phyloP scores from a whole-genome alignment of 352 stramenopile species.

The Pythium monospermum region DNA sequence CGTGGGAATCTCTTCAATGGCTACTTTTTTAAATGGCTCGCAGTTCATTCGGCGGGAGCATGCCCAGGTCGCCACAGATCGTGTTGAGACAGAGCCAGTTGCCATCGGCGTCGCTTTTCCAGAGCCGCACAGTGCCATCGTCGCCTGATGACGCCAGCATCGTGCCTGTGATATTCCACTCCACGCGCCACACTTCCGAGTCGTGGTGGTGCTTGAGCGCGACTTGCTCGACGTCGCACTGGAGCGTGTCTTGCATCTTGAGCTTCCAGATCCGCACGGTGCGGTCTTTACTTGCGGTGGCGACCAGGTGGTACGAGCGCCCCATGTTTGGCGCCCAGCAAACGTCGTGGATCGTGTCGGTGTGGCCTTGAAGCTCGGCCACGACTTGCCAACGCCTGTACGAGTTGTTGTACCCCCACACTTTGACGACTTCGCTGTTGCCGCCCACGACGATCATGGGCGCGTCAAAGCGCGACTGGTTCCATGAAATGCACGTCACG shows the following conservation, averaged over 20 bases:
- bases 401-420: slow-evolving; percentile 91
- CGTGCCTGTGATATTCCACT: slow-evolving; percentile 97
- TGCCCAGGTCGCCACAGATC: slow-evolving; percentile 67
- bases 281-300: slow-evolving; percentile 89
- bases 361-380: slow-evolving; percentile 78
- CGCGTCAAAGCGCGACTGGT: slow-evolving; percentile 91
- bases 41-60: slow-evolving; percentile 26
- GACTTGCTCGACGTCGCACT: slow-evolving; percentile 68
- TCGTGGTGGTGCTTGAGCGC: slow-evolving; percentile 80
- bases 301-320: slow-evolving; percentile 90
- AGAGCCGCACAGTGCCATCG: slow-evolving; percentile 93
- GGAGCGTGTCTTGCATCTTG: slow-evolving; percentile 62
- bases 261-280: slow-evolving; percentile 87
- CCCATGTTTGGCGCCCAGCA: slow-evolving; percentile 96
- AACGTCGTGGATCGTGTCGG: slow-evolving; percentile 92
- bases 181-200: slow-evolving; percentile 92
- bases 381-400: slow-evolving; percentile 84
- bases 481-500: slow-evolving; percentile 93
- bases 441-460: slow-evolving; percentile 93
- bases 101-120: slow-evolving; percentile 91
- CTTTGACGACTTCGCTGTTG: slow-evolving; percentile 82
- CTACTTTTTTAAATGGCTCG: slow-evolving; percentile 11
- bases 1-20: too few relatives aligned
- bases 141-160: slow-evolving; percentile 93
- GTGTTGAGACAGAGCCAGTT: slow-evolving; percentile 91